phyloP scores from a whole-genome alignment of 331 rosid genomes.

The Pyracantha coccinea region DNA sequence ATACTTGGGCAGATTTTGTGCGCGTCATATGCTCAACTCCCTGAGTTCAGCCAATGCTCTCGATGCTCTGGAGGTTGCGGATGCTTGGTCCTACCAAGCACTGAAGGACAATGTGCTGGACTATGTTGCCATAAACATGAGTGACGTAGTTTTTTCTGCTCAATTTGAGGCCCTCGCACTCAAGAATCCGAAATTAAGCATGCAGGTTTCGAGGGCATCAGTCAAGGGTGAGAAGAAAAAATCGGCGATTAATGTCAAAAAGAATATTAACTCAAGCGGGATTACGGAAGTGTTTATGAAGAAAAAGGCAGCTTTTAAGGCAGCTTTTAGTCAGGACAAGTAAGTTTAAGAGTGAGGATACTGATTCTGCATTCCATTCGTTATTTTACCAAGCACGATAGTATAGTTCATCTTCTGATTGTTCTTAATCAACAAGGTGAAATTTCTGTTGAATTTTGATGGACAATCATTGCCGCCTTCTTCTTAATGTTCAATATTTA shows the following conservation, averaged over 20 bases:
- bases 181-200: conserved; percentile 56
- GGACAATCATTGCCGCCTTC: no score
- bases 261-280: background rate
- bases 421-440: no score
- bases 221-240: conserved; percentile 27
- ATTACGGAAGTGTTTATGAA: background rate
- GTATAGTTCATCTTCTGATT: no score
- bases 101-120: conserved; percentile 49
- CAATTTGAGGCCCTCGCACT: conserved; percentile 50
- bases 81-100: conserved; percentile 35
- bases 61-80: conserved; percentile 56
- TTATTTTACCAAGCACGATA: no score
- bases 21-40: conserved; percentile 32
- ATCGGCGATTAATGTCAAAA: background rate
- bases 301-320: background rate
- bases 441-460: no score
- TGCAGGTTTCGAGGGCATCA: conserved; percentile 59
- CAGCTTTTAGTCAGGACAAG: background rate
- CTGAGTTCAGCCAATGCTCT: conserved; percentile 43
- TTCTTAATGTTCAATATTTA: no score
- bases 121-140: conserved; percentile 49
- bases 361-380: background rate
- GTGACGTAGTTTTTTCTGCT: conserved; percentile 32
- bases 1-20: conserved; percentile 49
- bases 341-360: background rate